Evolutionary conservation across 306 rosid genomes (phyloP), one percentile per base, ranked within the genome.

Genomic region (Datisca glomerata): DNA sequence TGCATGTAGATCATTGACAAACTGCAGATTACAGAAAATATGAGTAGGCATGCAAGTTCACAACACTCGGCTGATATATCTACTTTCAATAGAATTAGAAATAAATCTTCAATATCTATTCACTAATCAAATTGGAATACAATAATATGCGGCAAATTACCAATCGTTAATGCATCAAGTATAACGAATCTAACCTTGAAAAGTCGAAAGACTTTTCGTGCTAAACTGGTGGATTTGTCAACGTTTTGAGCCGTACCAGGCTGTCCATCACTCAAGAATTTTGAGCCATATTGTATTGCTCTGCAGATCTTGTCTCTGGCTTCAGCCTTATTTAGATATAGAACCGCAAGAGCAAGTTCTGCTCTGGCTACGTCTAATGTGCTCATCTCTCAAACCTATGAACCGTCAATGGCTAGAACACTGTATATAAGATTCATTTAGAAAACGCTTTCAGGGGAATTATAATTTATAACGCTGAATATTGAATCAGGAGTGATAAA

Each of bases 301-400:
- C 98, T 78, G 76, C 98, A 91, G 58, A 91, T 78, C 75, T 91
- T 91, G 91, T 91, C 98, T 74, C 98, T 84, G 49, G 96, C 51
- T 69, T 91, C 98, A 47, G 98, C 98, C 79, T 91, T 91, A 66
- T 73, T 67, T 83, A 91, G 76, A 55, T 84, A 91, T 47, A 84
- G 57, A 45, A 91, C 92, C 38, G 72, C 63, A 54, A 91, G 80
- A 28, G 70, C 96, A 44, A 91, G 98, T 49, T 91, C 98, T 10
- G 92, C 81, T 81, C 98, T 70, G 34, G 94, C 61, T 49, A 72
- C 86, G 56, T 91, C 98, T 79, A 91, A 47, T 10, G 93, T 64
- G 69, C 86, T 89, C 98, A 89, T 89, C 60, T 72, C 68, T 66
- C 55, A 65, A 38, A 35, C 53, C 17, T 27, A 47, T 53, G 49